Conservation (phyloP, 2,329 filamentous ascomycete genomes). For the Xylaria sp. region DNA sequence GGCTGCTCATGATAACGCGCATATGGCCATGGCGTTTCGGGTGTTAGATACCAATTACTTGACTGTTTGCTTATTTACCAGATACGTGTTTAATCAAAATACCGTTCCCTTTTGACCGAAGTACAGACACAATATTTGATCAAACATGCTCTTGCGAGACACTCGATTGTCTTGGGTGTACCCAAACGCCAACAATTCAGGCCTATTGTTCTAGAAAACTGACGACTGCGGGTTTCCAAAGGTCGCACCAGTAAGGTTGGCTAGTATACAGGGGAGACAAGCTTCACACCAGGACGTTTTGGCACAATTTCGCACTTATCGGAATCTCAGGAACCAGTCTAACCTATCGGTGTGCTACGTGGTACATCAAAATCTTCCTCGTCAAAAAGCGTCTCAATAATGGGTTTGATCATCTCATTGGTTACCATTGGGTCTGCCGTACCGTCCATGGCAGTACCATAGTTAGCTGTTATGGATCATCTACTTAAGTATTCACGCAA, state of each 20-base stretch:
- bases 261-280: neutral
- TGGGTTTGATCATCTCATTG: constrained; percentile 21
- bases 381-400: constrained; percentile 15
- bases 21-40: constrained; percentile 20
- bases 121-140: neutral
- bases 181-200: neutral
- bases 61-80: constrained; percentile 5
- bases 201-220: constrained; percentile 20
- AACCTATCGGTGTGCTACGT: constrained; percentile 20
- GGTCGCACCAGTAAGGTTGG: neutral
- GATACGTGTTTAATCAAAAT: constrained; percentile 8
- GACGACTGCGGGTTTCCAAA: neutral
- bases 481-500: neutral
- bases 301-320: constrained; percentile 4
- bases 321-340: neutral
- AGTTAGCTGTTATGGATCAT: neutral
- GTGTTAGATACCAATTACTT: constrained; percentile 27
- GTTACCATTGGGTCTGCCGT: constrained; percentile 24
- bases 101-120: neutral
- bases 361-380: constrained; percentile 18
- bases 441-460: constrained; percentile 16
- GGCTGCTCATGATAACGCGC: constrained; percentile 15
- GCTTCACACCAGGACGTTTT: constrained; percentile 5
- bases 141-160: neutral
- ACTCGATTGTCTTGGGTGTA: constrained; percentile 11